Base-by-base conservation (phyloP, 257 asterid species). In the Jacaranda mimosifolia region DNA sequence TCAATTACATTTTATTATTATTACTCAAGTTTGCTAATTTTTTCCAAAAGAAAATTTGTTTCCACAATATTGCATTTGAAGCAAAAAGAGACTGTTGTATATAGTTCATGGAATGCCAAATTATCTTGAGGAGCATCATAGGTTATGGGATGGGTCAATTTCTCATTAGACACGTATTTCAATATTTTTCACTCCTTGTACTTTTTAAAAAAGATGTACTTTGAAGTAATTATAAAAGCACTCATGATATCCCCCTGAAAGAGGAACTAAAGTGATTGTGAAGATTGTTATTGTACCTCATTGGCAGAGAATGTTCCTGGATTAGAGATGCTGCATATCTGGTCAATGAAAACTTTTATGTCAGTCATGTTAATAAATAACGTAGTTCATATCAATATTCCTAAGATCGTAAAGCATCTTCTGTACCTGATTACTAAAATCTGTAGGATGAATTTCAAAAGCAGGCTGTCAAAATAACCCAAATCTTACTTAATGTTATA, bases 281-380 rank as follows among this genome's bases (percentile, higher is more conserved):
- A 57, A 68, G 79, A 60, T 77, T 53, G 60, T 56, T 19, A 43
- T 68, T 51, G 18, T 70, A 95, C 99, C 99, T 90, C 91, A 77
- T 93, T 87, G 18, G 94, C 98, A 73, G 74, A 82, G 83, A 93
- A 93, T 72, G 78, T 79, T 74, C 99, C 99, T 42, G 99, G 99
- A 83, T 96, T 96, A 60, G 95, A 82, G 81, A 91, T 77, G 87
- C 95, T 89, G 74, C 67, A 68, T 83, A 96, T 86, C 99, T 96
- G 91, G 65, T 58, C 40, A 68, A 66, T 52, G 38, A 65, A 52
- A 60, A 74, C 38, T 32, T 55, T 19, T 7, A 17, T 12, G 19
- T 77, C 77, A 81, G 81, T 72, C n/a, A 10, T 46, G 26, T 14
- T 42, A 65, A 49, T 57, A 67, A 67, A 40, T 62, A 6, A 70